Evolutionary conservation across 495 filamentous ascomycete genomes (phyloP).

Genomic region (Corynascus novoguineensis): DNA sequence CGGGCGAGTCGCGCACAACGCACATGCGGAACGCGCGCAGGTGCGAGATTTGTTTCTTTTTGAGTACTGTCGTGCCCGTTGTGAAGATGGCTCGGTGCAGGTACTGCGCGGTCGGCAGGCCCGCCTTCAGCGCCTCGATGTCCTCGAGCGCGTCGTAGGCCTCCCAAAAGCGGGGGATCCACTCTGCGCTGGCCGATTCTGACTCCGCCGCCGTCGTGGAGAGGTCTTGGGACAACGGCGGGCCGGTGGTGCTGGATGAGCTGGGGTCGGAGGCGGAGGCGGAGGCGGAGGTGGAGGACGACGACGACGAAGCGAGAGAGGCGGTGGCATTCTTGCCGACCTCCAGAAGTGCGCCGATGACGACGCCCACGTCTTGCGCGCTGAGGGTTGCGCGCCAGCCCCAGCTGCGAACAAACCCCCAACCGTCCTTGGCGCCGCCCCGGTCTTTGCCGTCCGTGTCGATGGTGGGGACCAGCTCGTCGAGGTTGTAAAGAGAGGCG

Average conservation of each 20-base stretch:
- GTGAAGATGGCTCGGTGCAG: conserved; percentile 90
- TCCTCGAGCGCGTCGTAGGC: conserved; percentile 86
- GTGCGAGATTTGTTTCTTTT: conserved; percentile 90
- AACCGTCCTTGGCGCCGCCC: conserved; percentile 68
- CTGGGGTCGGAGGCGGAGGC: conserved; percentile 9
- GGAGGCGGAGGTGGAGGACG: too few species aligned
- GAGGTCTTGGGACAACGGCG: conserved; percentile 35
- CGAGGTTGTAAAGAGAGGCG: conserved; percentile 82
- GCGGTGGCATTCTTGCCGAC: conserved; percentile 58
- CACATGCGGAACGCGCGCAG: conserved; percentile 89
- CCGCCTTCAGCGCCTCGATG: conserved; percentile 67
- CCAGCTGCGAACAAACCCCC: conserved; percentile 97
- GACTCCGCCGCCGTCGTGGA: conserved; percentile 37
- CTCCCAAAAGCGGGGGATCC: conserved; percentile 77
- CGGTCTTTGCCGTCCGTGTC: conserved; percentile 53
- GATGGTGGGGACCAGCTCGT: conserved; percentile 75
- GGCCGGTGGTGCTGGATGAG: conserved; percentile 12
- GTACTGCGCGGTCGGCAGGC: conserved; percentile 77
- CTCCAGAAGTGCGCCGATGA: conserved; percentile 86
- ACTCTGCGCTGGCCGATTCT: conserved; percentile 61
- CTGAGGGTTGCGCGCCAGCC: conserved; percentile 93
- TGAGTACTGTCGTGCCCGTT: conserved; percentile 82
- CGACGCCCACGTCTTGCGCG: conserved; percentile 84
- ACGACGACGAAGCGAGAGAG: too few species aligned
- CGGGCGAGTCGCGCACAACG: conserved; percentile 90